Evolutionary conservation across 441 rosid species (phyloP).

Genomic region (Euphorbia schlechtendalii): DNA sequence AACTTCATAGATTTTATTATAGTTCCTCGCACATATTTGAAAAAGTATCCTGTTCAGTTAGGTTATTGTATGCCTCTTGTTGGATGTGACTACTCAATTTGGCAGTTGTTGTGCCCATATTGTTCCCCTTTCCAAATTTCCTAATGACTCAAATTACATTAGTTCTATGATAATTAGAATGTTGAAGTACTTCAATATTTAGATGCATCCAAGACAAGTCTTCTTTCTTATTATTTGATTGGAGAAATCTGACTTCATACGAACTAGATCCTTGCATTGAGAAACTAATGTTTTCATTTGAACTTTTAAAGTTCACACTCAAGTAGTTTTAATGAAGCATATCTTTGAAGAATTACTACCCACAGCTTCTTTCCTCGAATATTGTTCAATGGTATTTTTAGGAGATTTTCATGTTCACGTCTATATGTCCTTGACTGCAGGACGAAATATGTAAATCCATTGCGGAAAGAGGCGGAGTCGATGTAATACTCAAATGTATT

Average conservation of each 20-base stretch:
- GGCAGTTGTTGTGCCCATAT: background rate
- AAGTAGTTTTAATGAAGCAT: too few relatives aligned
- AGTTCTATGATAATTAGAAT: background rate
- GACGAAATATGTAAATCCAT: constrained; percentile 90
- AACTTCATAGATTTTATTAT: background rate
- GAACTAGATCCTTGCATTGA: background rate
- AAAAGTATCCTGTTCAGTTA: background rate
- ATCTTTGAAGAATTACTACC: background rate
- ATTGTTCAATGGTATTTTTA: background rate
- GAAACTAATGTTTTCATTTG: too few relatives aligned
- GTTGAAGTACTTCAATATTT: background rate
- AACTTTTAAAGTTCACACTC: background rate
- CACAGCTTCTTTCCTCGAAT: background rate
- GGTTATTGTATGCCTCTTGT: background rate
- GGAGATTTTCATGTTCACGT: constrained; percentile 1
- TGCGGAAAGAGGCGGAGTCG: constrained; percentile 84
- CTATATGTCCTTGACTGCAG: constrained; percentile 29
- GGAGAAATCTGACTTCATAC: background rate
- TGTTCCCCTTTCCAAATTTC: background rate
- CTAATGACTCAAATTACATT: background rate
- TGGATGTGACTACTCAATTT: background rate
- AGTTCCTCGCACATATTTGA: background rate
- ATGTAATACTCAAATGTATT: constrained; percentile 60
- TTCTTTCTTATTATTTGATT: background rate
- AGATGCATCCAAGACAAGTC: background rate